These are phyloP conservation scores for Lyophyllum semitale DNA, from an alignment of 768 basidiomycete species.

Conservation along the genomic window DNA sequence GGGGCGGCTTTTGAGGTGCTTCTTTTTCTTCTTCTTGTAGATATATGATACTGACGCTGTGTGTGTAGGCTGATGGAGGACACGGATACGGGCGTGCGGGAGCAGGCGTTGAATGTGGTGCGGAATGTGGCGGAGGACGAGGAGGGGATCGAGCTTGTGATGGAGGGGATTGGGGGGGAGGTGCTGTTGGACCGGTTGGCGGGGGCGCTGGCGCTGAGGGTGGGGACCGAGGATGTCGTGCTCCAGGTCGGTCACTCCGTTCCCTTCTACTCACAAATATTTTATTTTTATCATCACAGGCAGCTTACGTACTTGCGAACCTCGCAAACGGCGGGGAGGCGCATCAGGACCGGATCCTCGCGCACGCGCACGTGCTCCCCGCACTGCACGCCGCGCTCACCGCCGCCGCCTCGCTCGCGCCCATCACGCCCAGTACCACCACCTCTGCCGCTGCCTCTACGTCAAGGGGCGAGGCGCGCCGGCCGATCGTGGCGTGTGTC, in stretches of 20 bases:
- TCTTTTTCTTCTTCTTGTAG: not conserved
- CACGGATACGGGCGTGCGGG: conserved; percentile 55
- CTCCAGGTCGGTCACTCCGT: conserved; percentile 40
- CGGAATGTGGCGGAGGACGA: conserved; percentile 70
- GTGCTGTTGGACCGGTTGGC: conserved; percentile 48
- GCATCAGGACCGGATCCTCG: conserved; percentile 55
- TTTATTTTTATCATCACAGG: conserved; percentile 26
- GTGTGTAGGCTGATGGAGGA: conserved; percentile 54
- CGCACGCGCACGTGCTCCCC: conserved; percentile 49
- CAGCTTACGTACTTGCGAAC: conserved; percentile 66
- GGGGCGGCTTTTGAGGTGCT: conserved; percentile 55
- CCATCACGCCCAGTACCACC: not conserved
- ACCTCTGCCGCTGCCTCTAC: not conserved
- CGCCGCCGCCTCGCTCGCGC: conserved; percentile 44
- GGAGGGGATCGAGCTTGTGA: conserved; percentile 63
- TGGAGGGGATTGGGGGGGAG: conserved; percentile 51
- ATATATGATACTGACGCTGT: not conserved
- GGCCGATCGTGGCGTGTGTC: conserved; percentile 63
- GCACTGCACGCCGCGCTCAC: conserved; percentile 61
- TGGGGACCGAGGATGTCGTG: conserved; percentile 53
- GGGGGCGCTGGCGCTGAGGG: conserved; percentile 53
- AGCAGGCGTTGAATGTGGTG: conserved; percentile 70
- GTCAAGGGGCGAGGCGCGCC: conserved; percentile 42
- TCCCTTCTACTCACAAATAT: not conserved
- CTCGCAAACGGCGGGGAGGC: conserved; percentile 59